Evolutionary conservation across 352 stramenopile species (phyloP).

Genomic region (Phytophthora citricola): DNA sequence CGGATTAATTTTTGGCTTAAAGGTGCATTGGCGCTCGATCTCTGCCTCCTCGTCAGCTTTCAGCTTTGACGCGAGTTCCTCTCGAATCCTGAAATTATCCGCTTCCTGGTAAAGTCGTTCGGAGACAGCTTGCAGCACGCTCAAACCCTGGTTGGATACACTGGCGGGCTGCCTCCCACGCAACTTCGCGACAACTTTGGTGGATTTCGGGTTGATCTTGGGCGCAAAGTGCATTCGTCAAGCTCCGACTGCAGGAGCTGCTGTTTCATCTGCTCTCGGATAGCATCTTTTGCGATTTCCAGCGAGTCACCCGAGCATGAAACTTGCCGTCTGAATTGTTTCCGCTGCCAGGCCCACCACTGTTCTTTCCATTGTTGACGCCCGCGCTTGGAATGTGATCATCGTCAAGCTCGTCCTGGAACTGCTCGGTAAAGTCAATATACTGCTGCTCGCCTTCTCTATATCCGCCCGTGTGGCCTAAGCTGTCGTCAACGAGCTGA

Average conservation of each 20-base stretch:
- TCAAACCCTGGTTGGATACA: slow-evolving; percentile 26
- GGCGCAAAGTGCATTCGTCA: slow-evolving; percentile 77
- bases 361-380: slow-evolving; percentile 32
- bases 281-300: slow-evolving; percentile 79
- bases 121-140: slow-evolving; percentile 49
- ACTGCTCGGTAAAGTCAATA: slow-evolving; percentile 62
- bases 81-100: slow-evolving; percentile 75
- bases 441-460: slow-evolving; percentile 39
- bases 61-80: slow-evolving; percentile 66
- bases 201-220: slow-evolving; percentile 79
- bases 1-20: slow-evolving; percentile 71
- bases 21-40: slow-evolving; percentile 78
- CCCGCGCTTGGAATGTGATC: slow-evolving; percentile 7
- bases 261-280: slow-evolving; percentile 84
- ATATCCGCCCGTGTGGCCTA: slow-evolving; percentile 9
- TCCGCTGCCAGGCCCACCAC: slow-evolving; percentile 15
- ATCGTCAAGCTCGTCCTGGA: slow-evolving; percentile 44
- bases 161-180: slow-evolving; percentile 44
- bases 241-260: slow-evolving; percentile 77
- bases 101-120: slow-evolving; percentile 83
- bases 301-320: slow-evolving; percentile 73
- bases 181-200: slow-evolving; percentile 69
- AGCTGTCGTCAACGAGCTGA: slow-evolving; percentile 13
- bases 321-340: slow-evolving; percentile 61
- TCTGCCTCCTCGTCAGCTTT: slow-evolving; percentile 80